phyloP scores from a whole-genome alignment of 305 asterid species.

The Rubia tinctorum region DNA sequence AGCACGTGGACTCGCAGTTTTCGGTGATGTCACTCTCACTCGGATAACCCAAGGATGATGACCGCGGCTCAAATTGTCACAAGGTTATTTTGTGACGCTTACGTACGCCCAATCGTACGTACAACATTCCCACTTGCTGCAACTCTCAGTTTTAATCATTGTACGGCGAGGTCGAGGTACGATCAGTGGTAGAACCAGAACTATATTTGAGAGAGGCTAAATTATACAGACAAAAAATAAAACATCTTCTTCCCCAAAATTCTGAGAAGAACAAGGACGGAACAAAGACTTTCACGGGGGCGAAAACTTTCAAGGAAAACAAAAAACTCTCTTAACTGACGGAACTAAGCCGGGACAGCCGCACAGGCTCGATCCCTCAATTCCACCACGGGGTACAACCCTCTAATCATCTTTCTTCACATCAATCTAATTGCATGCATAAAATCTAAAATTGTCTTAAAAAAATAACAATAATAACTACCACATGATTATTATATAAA shows the following conservation, averaged over 20 bases:
- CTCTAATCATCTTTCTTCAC: neutral
- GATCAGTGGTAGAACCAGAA: too few species aligned
- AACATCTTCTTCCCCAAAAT: too few species aligned
- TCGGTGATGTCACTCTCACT: constrained; percentile 20
- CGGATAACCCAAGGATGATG: neutral
- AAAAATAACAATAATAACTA: constrained; percentile 45
- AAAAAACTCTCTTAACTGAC: too few species aligned
- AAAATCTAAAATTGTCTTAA: too few species aligned
- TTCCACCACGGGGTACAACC: neutral
- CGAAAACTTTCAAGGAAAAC: too few species aligned
- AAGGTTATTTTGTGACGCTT: neutral
- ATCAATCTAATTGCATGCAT: neutral
- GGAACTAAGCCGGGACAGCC: too few species aligned
- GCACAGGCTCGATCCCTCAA: too few species aligned
- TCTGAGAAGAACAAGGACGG: too few species aligned
- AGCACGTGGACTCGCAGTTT: constrained; percentile 40
- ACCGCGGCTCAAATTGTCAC: neutral
- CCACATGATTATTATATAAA: constrained; percentile 22
- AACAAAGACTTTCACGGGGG: too few species aligned
- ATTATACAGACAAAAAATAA: too few species aligned
- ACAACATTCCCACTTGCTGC: constrained; percentile 20
- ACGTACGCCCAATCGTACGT: constrained; percentile 19
- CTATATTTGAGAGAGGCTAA: too few species aligned
- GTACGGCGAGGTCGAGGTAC: too few species aligned
- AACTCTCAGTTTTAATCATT: neutral